These are phyloP conservation scores for Ceratocystis cubensis DNA, from an alignment of 2,329 filamentous ascomycete species.

Conservation along the genomic window DNA sequence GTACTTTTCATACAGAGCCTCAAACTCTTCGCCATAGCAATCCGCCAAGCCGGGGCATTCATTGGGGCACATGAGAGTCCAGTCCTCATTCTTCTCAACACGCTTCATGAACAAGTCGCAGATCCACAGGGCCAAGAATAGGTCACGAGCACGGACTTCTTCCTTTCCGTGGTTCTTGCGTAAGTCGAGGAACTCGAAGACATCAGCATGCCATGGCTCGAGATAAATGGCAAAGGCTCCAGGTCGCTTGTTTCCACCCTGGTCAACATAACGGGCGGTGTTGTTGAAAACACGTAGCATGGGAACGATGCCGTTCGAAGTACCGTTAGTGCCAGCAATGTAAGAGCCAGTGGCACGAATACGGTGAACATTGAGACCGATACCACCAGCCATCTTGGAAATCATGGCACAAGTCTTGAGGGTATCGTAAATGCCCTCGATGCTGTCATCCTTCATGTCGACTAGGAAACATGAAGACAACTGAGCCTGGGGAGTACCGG, in stretches of 20 bases:
- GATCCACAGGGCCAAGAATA: constrained; percentile 97
- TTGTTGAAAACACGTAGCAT: constrained; percentile 99
- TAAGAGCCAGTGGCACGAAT: constrained; percentile 97
- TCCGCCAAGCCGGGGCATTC: constrained; percentile 92
- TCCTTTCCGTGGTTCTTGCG: constrained; percentile 99
- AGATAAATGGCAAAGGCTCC: constrained; percentile 98
- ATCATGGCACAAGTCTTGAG: constrained; percentile 99
- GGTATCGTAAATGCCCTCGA: constrained; percentile 98
- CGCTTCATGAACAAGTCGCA: constrained; percentile 99
- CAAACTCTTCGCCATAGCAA: constrained; percentile 94
- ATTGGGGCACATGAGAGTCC: constrained; percentile 97
- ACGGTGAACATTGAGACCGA: constrained; percentile 89
- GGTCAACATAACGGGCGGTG: constrained; percentile 95
- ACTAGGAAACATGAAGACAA: constrained; percentile 97
- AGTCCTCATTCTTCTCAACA: constrained; percentile 89
- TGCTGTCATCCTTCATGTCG: constrained; percentile 99
- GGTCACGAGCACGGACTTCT: constrained; percentile 87
- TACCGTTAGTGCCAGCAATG: constrained; percentile 95
- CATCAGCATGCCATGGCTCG: constrained; percentile 96
- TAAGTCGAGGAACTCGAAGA: constrained; percentile 93
- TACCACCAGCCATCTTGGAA: constrained; percentile 97
- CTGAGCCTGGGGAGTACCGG: constrained; percentile 86
- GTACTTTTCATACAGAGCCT: constrained; percentile 86
- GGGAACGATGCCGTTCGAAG: constrained; percentile 90
- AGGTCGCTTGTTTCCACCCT: constrained; percentile 97